Evolutionary conservation across 345 rosid species (phyloP).

Genomic region (Euphorbia tirucalli): DNA sequence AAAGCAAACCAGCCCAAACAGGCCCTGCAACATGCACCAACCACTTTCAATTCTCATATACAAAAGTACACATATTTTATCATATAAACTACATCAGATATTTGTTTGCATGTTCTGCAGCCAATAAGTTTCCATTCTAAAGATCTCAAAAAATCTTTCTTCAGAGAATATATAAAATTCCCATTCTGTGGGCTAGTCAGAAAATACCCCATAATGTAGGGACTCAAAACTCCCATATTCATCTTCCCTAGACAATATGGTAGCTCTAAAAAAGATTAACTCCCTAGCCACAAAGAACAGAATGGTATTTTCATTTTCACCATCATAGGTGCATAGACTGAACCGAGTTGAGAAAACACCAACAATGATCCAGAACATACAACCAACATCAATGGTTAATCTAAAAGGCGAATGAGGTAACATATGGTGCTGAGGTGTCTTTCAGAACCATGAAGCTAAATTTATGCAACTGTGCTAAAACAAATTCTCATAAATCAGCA

Average conservation of each 20-base stretch:
- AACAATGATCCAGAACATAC: background rate
- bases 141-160: background rate
- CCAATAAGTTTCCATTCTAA: background rate
- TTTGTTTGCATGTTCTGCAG: background rate
- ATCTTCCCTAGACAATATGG: background rate
- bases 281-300: background rate
- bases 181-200: background rate
- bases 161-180: background rate
- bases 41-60: conserved; percentile 23
- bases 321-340: background rate
- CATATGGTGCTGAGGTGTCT: background rate
- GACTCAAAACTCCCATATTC: background rate
- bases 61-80: background rate
- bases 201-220: background rate
- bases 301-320: background rate
- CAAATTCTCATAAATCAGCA: background rate
- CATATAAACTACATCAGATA: background rate
- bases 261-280: background rate
- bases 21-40: conserved; percentile 56
- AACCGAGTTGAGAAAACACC: background rate
- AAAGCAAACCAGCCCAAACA: conserved; percentile 97
- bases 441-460: background rate
- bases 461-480: background rate
- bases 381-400: background rate
- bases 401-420: background rate